Evolutionary conservation across 345 rosid species (phyloP).

Genomic region (Pugionium dolabratum): DNA sequence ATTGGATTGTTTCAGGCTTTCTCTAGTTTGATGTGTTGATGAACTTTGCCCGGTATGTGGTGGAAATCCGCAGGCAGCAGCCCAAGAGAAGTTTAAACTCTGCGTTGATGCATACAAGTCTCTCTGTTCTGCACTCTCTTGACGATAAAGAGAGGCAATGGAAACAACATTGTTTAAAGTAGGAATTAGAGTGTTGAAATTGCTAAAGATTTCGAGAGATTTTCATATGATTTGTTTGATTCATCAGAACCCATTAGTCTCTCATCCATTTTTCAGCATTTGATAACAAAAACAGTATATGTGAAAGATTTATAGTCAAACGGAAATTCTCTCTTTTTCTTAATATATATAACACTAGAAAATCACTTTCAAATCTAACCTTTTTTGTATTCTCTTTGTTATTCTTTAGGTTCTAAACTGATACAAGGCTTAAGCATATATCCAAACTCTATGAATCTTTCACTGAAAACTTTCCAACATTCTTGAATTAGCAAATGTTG

Average conservation of each 20-base stretch:
- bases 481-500: constrained; percentile 15
- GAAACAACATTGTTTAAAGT: constrained; percentile 3
- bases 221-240: background rate
- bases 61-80: constrained; percentile 54
- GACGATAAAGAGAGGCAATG: constrained; percentile 14
- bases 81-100: constrained; percentile 84
- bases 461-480: constrained; percentile 12
- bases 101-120: constrained; percentile 83
- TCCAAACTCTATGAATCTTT: constrained; percentile 7
- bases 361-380: background rate
- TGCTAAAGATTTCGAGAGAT: constrained; percentile 3
- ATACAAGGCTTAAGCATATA: constrained; percentile 20
- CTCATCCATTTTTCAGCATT: background rate
- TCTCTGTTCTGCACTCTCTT: constrained; percentile 57
- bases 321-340: no score
- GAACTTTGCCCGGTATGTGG: background rate
- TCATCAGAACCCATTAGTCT: background rate
- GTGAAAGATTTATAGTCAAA: background rate
- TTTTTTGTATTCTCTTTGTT: background rate
- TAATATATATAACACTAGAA: background rate
- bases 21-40: background rate
- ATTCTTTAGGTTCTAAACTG: constrained; percentile 7
- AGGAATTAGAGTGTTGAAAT: constrained; percentile 25
- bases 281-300: constrained; percentile 4
- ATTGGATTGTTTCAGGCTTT: background rate